Evolutionary conservation across 208 protist genomes (phyloP).

Genomic region (Leishmania lainsoni): DNA sequence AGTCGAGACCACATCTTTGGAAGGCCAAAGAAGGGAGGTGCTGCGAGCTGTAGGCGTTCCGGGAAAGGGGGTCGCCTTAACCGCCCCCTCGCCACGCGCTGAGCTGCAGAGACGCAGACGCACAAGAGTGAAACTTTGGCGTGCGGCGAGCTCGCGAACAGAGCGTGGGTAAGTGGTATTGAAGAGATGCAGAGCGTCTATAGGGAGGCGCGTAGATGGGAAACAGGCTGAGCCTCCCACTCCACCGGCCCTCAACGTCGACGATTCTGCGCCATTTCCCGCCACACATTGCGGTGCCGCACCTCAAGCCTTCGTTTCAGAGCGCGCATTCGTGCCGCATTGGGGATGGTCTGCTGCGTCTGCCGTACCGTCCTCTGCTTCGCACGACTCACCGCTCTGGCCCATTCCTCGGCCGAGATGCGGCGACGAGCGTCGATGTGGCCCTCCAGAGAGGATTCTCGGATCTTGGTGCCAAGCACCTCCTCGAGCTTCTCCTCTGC

Average conservation of each 20-base stretch:
- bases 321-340: slow-evolving; percentile 66
- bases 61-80: no score
- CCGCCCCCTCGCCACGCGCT: not conserved
- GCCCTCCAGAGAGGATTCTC: slow-evolving; percentile 27
- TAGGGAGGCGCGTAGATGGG: not conserved
- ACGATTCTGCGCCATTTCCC: slow-evolving; percentile 68
- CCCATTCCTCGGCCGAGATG: slow-evolving; percentile 80
- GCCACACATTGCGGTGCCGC: slow-evolving; percentile 45
- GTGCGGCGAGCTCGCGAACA: not conserved
- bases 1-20: not conserved
- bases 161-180: no score
- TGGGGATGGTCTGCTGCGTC: slow-evolving; percentile 70
- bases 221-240: no score
- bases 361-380: slow-evolving; percentile 66
- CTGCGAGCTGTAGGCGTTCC: not conserved
- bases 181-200: not conserved
- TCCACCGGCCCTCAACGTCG: slow-evolving; percentile 29
- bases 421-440: slow-evolving; percentile 67
- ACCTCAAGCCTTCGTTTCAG: slow-evolving; percentile 44
- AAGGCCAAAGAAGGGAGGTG: not conserved
- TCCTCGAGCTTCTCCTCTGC: slow-evolving; percentile 72
- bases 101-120: not conserved
- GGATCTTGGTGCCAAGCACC: slow-evolving; percentile 62
- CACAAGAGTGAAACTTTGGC: not conserved
- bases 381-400: slow-evolving; percentile 72